A percentile compares a stretch with the other conserved stretches of the same genome.
Conservation (phyloP, 2,329 filamentous ascomycete genomes). For the Penicillium sp. region DNA sequence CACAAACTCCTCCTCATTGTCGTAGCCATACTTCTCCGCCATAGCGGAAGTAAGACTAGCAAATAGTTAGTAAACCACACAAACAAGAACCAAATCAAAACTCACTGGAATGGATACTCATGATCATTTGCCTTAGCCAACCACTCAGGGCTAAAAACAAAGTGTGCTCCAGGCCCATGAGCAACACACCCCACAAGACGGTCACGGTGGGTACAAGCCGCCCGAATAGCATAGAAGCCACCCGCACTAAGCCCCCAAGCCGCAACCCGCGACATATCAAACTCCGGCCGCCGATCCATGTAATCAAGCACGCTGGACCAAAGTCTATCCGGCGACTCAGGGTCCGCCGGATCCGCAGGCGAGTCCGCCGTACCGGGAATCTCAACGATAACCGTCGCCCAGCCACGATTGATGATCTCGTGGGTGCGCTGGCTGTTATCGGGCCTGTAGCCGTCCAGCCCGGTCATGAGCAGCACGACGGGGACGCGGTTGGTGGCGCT, state of each 20-base stretch:
- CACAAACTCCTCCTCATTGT: constrained; percentile 55
- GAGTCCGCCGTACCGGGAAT: constrained; percentile 68
- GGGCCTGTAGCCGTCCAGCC: constrained; percentile 59
- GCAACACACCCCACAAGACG: constrained; percentile 57
- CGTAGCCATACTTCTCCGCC: constrained; percentile 62
- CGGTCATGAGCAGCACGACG: constrained; percentile 56
- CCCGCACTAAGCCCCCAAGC: constrained; percentile 66
- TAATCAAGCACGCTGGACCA: constrained; percentile 63
- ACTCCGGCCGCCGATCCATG: constrained; percentile 51
- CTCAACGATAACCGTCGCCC: constrained; percentile 62
- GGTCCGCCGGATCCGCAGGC: constrained; percentile 61
- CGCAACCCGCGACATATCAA: constrained; percentile 58
- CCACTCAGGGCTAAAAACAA: constrained; percentile 61
- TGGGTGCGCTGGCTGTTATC: constrained; percentile 54
- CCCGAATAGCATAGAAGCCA: constrained; percentile 66
- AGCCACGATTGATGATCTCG: constrained; percentile 62
- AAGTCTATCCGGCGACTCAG: constrained; percentile 58
- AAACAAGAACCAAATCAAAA: constrained; percentile 1
- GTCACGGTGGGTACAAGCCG: constrained; percentile 64
- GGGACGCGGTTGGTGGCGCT: constrained; percentile 47
- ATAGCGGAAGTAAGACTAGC: constrained; percentile 54
- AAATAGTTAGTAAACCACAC: neutral
- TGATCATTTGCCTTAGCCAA: constrained; percentile 61
- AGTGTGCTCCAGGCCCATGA: constrained; percentile 62
- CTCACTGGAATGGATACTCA: constrained; percentile 62